Conservation (phyloP, 345 rosid genomes). For the Populus ilicifolia region DNA sequence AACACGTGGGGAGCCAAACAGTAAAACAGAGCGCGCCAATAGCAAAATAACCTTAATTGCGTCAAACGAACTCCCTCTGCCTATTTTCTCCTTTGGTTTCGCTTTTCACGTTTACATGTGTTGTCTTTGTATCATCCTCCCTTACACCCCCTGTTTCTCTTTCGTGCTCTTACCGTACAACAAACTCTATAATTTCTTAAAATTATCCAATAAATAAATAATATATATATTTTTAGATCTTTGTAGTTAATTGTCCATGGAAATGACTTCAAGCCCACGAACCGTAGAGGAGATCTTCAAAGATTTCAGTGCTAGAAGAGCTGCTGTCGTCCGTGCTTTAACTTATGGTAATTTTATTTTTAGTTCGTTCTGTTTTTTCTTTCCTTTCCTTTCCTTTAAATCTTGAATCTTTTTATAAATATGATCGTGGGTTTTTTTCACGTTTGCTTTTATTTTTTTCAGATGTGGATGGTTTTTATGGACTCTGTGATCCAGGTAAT, state of each 20-base stretch:
- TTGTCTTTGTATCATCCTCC: background rate
- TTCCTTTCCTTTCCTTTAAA: background rate
- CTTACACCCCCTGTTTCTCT: background rate
- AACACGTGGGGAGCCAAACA: background rate
- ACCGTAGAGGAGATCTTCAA: conserved; percentile 25
- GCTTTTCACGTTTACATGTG: conserved; percentile 6
- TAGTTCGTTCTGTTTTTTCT: background rate
- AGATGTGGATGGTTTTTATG: conserved; percentile 24
- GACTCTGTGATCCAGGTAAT: conserved; percentile 23
- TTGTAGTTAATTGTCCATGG: conserved; percentile 13
- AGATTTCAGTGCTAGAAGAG: conserved; percentile 22
- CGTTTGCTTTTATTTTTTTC: background rate
- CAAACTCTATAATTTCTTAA: background rate
- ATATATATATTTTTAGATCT: background rate
- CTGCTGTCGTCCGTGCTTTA: conserved; percentile 22
- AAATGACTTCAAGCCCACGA: conserved; percentile 19
- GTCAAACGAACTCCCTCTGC: background rate
- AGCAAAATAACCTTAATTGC: conserved; percentile 10
- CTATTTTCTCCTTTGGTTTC: background rate
- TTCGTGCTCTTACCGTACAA: background rate
- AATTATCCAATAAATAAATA: no score
- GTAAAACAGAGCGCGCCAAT: conserved; percentile 9
- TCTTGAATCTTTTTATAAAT: background rate
- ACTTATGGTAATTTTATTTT: conserved; percentile 7
- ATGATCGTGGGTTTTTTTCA: background rate